Percentiles rank a stretch among this genome's conserved stretches.
These are phyloP conservation scores for Colletotrichum sojae DNA, from an alignment of 2,329 filamentous ascomycete genomes.

Conservation along the genomic window DNA sequence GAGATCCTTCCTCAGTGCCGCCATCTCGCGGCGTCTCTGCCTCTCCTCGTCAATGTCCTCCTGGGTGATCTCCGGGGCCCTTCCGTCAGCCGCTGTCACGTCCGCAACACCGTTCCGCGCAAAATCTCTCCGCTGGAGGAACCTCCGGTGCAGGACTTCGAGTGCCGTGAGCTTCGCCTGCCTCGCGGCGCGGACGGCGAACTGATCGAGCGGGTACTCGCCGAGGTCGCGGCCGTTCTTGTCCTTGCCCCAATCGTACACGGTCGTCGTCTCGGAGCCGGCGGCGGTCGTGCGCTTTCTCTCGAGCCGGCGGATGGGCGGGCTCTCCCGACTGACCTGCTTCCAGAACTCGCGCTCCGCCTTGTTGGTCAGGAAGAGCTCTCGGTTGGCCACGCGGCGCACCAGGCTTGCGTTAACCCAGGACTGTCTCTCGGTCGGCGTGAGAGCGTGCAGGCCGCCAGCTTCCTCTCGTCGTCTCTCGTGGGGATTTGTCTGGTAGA, in stretches of 20 bases:
- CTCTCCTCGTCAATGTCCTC: constrained; percentile 63
- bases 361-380: constrained; percentile 58
- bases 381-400: constrained; percentile 55
- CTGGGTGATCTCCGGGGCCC: constrained; percentile 47
- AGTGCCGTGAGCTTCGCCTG: constrained; percentile 60
- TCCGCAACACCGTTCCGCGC: constrained; percentile 42
- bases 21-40: constrained; percentile 65
- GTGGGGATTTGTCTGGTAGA: constrained; percentile 66
- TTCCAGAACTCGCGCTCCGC: constrained; percentile 72
- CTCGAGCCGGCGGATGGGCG: constrained; percentile 62
- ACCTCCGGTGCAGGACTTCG: constrained; percentile 60
- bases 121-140: constrained; percentile 55
- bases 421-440: constrained; percentile 62
- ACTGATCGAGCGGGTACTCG: constrained; percentile 62
- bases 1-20: constrained; percentile 63
- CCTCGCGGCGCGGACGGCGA: constrained; percentile 58
- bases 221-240: constrained; percentile 64
- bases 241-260: constrained; percentile 66
- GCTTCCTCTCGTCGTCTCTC: constrained; percentile 60
- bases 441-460: constrained; percentile 61
- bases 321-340: constrained; percentile 64
- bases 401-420: constrained; percentile 65
- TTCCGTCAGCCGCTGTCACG: constrained; percentile 22
- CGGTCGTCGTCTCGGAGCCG: constrained; percentile 7
- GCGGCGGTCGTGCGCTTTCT: constrained; percentile 35